Evolutionary conservation across 805 yeast species (phyloP), one percentile per base, ranked within the genome.

Genomic region (Cyberlindnera saturnus): DNA sequence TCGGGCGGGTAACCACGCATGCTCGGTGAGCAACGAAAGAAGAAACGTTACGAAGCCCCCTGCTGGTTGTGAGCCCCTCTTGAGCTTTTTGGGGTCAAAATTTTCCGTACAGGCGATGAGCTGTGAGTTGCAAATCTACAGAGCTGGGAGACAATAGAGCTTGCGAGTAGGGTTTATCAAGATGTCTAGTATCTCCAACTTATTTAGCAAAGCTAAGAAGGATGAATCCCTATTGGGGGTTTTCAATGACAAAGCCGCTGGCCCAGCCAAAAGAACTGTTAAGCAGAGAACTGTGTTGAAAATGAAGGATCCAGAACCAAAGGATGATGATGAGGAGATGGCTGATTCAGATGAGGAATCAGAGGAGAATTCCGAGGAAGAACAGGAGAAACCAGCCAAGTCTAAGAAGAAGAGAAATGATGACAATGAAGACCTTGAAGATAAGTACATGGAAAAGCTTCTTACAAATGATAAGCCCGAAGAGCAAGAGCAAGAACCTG

Each of bases 391-490:
- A 38, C 59, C 53, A n/a, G 52, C 46, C 17, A 59, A 52, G 38
- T 42, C 48, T 32, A 36, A 44, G 23, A n/a, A 43, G 39, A 42
- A 46, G 52, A 19, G 40, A 37, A 48, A 51, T 39, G 59, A 56
- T 26, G 55, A 57, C 34, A 60, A 55, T 39, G 64, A 55, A 46
- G 82, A 77, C 49, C 61, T 79, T 36, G 86, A 81, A 61, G 72
- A 69, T 8, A 66, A 64, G 37, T 81, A 81, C 57, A 70, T 72
- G 52, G 65, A 68, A 20, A 77, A 78, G 49, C 52, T 78, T n/a
- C 57, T 73, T 40, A 62, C 64, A 32, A 70, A 67, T 15, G 50
- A 57, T 37, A 57, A 31, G 55, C 56, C 37, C 59, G 50, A 38
- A 60, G 53, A 64, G 39, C 69, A 67, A 28, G 49, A 45, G 13